Evolutionary conservation across 176 grass and related monocot genomes (phyloP).

Genomic region (Rhipidocladum racemiflorum): DNA sequence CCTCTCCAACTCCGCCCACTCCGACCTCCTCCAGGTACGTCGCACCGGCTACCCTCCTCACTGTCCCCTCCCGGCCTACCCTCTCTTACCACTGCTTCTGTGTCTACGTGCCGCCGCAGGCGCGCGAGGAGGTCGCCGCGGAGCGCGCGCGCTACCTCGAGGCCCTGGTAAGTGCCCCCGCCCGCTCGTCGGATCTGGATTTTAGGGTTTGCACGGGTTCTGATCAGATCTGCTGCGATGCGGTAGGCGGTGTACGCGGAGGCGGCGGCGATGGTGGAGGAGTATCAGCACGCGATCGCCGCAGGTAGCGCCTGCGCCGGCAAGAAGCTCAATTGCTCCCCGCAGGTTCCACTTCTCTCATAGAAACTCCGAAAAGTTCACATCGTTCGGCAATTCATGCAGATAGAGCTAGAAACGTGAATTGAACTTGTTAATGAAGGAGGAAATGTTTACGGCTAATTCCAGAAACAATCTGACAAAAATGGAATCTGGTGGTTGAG

Average conservation of each 20-base stretch:
- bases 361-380: not conserved
- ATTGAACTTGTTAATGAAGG: not conserved
- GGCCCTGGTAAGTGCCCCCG: slow-evolving; percentile 66
- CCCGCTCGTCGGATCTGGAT: slow-evolving; percentile 16
- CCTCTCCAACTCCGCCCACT: slow-evolving; percentile 69
- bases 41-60: not conserved
- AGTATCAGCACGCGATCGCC: slow-evolving; percentile 70
- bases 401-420: not conserved
- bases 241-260: slow-evolving; percentile 75
- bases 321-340: slow-evolving; percentile 74
- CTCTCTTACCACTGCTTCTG: not conserved
- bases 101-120: slow-evolving; percentile 28
- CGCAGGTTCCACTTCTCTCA: slow-evolving; percentile 48
- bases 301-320: slow-evolving; percentile 44
- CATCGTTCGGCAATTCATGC: not conserved
- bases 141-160: slow-evolving; percentile 82
- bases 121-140: slow-evolving; percentile 76
- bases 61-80: not conserved
- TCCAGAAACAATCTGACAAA: not conserved
- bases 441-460: not conserved
- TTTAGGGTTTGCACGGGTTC: slow-evolving; percentile 6
- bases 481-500: not conserved
- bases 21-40: slow-evolving; percentile 78
- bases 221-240: slow-evolving; percentile 21
- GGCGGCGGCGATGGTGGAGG: slow-evolving; percentile 81